Conservation (phyloP, 2,329 filamentous ascomycete genomes). For the Fusarium foetens region DNA sequence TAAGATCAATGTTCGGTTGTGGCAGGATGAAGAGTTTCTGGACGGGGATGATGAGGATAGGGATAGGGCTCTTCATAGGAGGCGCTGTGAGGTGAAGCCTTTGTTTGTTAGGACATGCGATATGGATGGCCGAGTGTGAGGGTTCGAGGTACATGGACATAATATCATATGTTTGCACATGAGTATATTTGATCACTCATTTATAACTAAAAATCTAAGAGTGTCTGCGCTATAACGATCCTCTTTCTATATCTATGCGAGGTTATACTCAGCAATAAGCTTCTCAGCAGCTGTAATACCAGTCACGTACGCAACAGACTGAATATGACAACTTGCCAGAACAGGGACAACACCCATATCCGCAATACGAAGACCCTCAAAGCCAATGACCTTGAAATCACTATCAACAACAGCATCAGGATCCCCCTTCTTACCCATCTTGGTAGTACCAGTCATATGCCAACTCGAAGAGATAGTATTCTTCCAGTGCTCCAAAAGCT, state of each 20-base stretch:
- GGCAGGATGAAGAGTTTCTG: not conserved
- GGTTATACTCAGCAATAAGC: conserved; percentile 31
- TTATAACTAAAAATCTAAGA: not conserved
- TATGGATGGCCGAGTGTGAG: rapidly evolving
- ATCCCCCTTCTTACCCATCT: conserved; percentile 63
- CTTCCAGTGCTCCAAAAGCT: conserved; percentile 59
- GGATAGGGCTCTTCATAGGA: not conserved
- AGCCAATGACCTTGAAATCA: conserved; percentile 32
- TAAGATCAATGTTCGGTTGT: not conserved
- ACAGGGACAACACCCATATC: conserved; percentile 41
- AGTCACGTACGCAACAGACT: conserved; percentile 64
- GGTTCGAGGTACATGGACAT: rapidly evolving
- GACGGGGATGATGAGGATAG: rapidly evolving
- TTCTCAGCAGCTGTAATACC: conserved; percentile 63
- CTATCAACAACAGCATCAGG: conserved; percentile 59
- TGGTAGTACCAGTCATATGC: conserved; percentile 67
- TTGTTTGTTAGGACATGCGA: not conserved
- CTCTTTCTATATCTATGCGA: not conserved
- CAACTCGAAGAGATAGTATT: conserved; percentile 58
- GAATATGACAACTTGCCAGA: conserved; percentile 62
- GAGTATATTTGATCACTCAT: not conserved
- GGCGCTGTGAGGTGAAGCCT: not conserved
- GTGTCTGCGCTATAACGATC: not conserved
- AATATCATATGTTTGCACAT: not conserved
- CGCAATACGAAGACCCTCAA: conserved; percentile 34